Conservation (phyloP, 2,329 filamentous ascomycete genomes). For the Colletotrichum sp. region DNA sequence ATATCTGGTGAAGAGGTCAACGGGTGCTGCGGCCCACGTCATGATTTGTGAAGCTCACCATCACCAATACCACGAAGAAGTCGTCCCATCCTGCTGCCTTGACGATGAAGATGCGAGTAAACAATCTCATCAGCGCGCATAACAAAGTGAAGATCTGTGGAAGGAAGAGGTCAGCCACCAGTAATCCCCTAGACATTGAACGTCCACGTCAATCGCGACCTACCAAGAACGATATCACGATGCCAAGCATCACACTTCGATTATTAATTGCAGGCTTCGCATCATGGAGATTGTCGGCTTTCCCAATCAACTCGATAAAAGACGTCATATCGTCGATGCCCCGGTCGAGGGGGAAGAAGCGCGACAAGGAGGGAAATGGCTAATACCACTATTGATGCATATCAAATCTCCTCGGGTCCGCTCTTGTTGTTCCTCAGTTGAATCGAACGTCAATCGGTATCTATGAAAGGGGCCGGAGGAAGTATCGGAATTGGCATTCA, state of each 20-base stretch:
- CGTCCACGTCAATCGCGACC: background rate
- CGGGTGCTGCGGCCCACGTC: background rate
- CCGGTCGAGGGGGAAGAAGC: background rate
- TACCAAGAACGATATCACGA: conserved; percentile 22
- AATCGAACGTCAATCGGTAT: background rate
- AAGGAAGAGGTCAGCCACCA: background rate
- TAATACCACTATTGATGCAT: background rate
- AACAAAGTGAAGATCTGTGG: background rate
- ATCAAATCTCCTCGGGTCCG: background rate
- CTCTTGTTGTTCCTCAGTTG: background rate
- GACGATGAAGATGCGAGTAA: conserved; percentile 12
- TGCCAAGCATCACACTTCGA: conserved; percentile 4
- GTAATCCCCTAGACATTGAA: background rate
- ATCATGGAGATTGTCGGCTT: conserved; percentile 20
- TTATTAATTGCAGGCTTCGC: conserved; percentile 16
- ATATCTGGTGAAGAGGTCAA: background rate
- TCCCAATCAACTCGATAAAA: conserved; percentile 13
- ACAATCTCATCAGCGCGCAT: conserved; percentile 13
- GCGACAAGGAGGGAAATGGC: background rate
- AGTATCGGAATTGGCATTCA: background rate
- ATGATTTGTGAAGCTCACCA: background rate
- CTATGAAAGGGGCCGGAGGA: background rate
- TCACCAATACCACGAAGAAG: conserved; percentile 16
- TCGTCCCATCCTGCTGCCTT: conserved; percentile 22
- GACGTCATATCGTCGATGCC: background rate